Evolutionary conservation across 495 filamentous ascomycete species (phyloP), one percentile per base, ranked within the genome.

Genomic region (Lentithecium fluviatile): DNA sequence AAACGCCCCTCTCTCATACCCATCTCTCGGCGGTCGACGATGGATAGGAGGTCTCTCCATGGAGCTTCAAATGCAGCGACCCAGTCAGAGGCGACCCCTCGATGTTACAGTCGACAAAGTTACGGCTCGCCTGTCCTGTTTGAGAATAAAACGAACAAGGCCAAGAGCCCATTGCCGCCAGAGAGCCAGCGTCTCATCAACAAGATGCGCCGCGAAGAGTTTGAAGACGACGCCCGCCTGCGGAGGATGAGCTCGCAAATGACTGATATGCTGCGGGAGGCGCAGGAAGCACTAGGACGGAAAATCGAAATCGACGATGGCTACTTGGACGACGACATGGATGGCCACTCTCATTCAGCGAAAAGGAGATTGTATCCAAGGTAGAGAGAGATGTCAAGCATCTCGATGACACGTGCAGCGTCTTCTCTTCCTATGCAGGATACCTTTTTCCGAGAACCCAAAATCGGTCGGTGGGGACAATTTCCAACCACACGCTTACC

Each of bases 251-350:
- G 93, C 68, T 78, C 83, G 37, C 84, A 86, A 66, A 74, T 97
- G 24, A 83, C 87, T 66, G 85, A 81, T 29, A 90, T 98, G 89
- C 95, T 98, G 43, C 73, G 85, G 7, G 86, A 97, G 71, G 94
- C 91, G 0, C 88, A 86, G 69, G 88, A 94, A 68, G 94, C 94
- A 12, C 68, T 97, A 20, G 90, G 89, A 11, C 88, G 89, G 32
- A 91, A 78, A 50, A 78, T 91, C 17, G 86, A 90, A 68, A 80
- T 97, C 46, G 83, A 87, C 58, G 82, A 82, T 73, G 79, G 81
- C 37, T 48, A 20, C 32, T 25, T 23, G 38, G 55, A 62, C 34
- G 50, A 24, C 19, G 50, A 20, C 7, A 43, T 59, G 47, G 54
- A 55, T 21, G 54, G 37, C 25, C 23, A 54, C 11, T 26, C 24